Evolutionary conservation across 2,329 filamentous ascomycete genomes (phyloP).

Genomic region (Alternaria gansuensis): DNA sequence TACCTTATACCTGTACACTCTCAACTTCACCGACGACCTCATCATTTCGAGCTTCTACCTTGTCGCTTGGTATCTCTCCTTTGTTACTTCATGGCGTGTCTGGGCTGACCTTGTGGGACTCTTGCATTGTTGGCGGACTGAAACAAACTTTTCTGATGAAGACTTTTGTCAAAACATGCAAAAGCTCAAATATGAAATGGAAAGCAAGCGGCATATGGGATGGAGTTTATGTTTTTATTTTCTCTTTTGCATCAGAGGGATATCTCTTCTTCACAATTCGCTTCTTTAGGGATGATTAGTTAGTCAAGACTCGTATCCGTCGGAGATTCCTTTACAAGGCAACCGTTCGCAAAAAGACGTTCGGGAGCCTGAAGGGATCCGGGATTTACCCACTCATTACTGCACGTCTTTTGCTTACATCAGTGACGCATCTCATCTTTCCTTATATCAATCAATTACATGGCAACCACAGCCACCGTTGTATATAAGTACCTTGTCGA

Average conservation of each 20-base stretch:
- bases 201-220: slow-evolving; percentile 33
- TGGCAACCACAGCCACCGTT: not conserved
- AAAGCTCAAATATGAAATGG: slow-evolving; percentile 29
- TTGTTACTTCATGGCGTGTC: slow-evolving; percentile 40
- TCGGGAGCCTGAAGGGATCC: slow-evolving; percentile 30
- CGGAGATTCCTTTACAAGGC: slow-evolving; percentile 35
- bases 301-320: slow-evolving; percentile 56
- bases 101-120: slow-evolving; percentile 24
- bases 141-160: slow-evolving; percentile 40
- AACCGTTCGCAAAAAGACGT: slow-evolving; percentile 18
- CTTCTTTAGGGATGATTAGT: slow-evolving; percentile 52
- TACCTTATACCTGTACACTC: slow-evolving; percentile 33
- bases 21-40: slow-evolving; percentile 31
- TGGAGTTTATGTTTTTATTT: slow-evolving; percentile 30
- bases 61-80: slow-evolving; percentile 48
- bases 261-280: slow-evolving; percentile 28
- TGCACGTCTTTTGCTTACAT: slow-evolving; percentile 14
- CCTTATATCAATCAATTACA: not conserved
- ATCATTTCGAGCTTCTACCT: slow-evolving; percentile 29
- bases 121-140: slow-evolving; percentile 26
- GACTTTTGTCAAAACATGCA: slow-evolving; percentile 26
- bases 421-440: slow-evolving; percentile 2
- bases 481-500: slow-evolving; percentile 2
- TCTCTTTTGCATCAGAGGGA: slow-evolving; percentile 32
- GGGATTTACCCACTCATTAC: slow-evolving; percentile 53